Evolutionary conservation across 768 basidiomycete species (phyloP), one percentile per base, ranked within the genome.

Genomic region (Phanerochaete carnosa): DNA sequence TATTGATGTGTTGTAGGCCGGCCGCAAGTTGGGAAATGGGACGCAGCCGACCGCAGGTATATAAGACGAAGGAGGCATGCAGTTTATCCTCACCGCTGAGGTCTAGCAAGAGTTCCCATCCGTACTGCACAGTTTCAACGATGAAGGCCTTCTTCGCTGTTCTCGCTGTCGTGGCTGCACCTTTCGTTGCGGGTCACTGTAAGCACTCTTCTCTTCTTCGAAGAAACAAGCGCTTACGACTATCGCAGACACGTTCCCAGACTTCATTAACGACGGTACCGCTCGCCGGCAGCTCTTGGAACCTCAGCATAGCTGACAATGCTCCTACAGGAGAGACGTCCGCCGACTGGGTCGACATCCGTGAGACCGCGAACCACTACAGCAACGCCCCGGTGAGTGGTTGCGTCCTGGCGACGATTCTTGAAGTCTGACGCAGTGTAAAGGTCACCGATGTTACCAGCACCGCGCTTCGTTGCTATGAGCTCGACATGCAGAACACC

Each of bases 401-500:
- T 25, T 16, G 19, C 16, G 39, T 19, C 46, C 28, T 35, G 19
- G 25, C 37, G 49, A 7, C 53, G 13, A 4, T 35, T 11, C 2
- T 9, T 11, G 5, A 19, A 9, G 16, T 29, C 25, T 26, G 0
- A n/a, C 29, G 25, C n/a, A 3, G 8, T 8, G 25, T 4, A 30
- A 37, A 71, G 71, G 65, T 73, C 57, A 72, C 72, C 54, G 66
- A 67, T 63, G 70, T 70, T 9, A 72, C 68, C 7, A 64, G 65
- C 58, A 57, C 61, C 50, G 69, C 68, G 64, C 66, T 73, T 60
- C 70, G 73, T 53, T 74, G 72, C 71, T 73, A 73, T 64, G 72
- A 74, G 60, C 65, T 69, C 50, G 65, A 68, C 55, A 35, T 69
- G 49, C 49, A 55, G 19, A 64, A 64, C 62, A 70, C 67, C 12